Base-by-base conservation (phyloP, 805 yeast species). In the Metschnikowia arizonensis region DNA sequence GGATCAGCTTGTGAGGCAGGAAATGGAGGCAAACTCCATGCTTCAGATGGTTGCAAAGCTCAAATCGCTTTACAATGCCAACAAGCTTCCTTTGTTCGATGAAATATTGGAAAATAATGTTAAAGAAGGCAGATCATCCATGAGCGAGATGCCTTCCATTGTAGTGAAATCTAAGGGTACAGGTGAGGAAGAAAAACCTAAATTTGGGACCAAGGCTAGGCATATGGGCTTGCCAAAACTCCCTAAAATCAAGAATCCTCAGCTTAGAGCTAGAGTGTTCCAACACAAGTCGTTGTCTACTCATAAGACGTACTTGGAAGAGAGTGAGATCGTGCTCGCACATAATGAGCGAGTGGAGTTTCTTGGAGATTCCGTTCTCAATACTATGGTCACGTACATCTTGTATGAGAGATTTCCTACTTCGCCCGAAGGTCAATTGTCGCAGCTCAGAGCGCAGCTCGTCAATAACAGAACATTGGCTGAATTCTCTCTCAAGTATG, bases 331-430 rank as follows among this genome's bases (percentile, higher is more conserved):
- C 43, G 68, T 84, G 21, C 68, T 73, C 42, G 68, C 82, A 2
- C 90, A 88, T 55, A 87, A 91, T 61, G 97, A 90, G 69, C 73
- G 97, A 40, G 69, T 89, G 18, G 98, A 91, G 66, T 91, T 88
- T 59, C 68, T 88, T 35, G 98, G 98, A 12, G 98, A 91, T 66
- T 82, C 97, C 1, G 77, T 88, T 17, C 67, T 91, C 48, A 85
- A 87, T 58, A 77, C 76, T 44, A 69, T 83, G n/a, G 81, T 85
- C 44, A 83, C 97, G 0, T 68, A 77, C 47, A 73, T 90, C 33
- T 70, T 88, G 14, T 88, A 74, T 56, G 72, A 77, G 23, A 64
- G 75, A 45, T 85, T 83, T 55, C 93, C 95, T 0, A 65, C 73
- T 35, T 83, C 82, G 35, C 69, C 80, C 19, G 98, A 93, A 70